Conservation (phyloP, 345 rosid genomes). For the Gossypium ekmanianum region DNA sequence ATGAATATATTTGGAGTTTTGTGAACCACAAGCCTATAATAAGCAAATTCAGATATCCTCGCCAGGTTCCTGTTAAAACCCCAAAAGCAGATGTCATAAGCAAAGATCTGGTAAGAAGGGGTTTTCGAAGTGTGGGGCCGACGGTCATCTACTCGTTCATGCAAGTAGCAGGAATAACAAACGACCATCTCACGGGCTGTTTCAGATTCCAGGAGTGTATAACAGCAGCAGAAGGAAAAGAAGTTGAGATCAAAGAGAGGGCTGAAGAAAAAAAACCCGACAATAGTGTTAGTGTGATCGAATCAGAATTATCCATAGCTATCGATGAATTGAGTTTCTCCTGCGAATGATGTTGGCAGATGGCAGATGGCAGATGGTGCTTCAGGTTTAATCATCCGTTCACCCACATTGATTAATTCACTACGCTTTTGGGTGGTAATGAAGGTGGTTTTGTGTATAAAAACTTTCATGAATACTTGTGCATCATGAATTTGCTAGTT, state of each 20-base stretch:
- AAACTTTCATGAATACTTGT: conserved; percentile 26
- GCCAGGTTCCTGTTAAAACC: conserved; percentile 86
- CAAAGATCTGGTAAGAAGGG: conserved; percentile 93
- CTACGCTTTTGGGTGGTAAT: conserved; percentile 19
- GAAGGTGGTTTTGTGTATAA: conserved; percentile 35
- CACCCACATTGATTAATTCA: conserved; percentile 15
- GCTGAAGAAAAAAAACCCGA: conserved; percentile 22
- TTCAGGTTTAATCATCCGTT: conserved; percentile 22
- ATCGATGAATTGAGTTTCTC: conserved; percentile 51
- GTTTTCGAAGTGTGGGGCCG: conserved; percentile 89
- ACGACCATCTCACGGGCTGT: conserved; percentile 83
- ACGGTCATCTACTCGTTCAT: conserved; percentile 84
- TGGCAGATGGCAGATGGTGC: conserved; percentile 4
- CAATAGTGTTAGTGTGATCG: conserved; percentile 2
- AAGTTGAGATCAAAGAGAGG: conserved; percentile 23
- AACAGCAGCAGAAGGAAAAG: conserved; percentile 37
- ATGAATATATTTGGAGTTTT: conserved; percentile 89
- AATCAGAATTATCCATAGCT: conserved; percentile 40
- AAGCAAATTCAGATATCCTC: conserved; percentile 70
- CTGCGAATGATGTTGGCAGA: conserved; percentile 32
- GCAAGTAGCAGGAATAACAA: conserved; percentile 83
- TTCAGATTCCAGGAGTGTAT: conserved; percentile 82
- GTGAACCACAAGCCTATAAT: conserved; percentile 77
- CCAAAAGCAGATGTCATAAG: conserved; percentile 92
- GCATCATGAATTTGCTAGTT: conserved; percentile 36